Base-by-base conservation (phyloP, 345 rosid genomes). In the Lepidium aucheri region DNA sequence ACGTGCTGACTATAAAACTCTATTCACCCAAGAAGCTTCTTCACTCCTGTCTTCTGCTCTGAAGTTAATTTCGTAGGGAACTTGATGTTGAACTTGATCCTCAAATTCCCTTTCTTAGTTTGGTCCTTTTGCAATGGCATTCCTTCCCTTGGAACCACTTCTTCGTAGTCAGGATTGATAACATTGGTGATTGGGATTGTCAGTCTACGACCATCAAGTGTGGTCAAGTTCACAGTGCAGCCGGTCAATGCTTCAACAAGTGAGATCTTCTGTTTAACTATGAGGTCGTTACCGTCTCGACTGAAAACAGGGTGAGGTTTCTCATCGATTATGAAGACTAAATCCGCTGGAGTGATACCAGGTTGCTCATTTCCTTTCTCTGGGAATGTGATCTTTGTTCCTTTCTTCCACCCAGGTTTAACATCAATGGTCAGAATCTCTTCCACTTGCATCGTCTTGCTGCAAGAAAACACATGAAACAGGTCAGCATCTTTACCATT, bases 71-170 rank as follows among this genome's bases (percentile, higher is more conserved):
- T 77, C 4, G 82, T 50, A 1, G 94, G 94, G 72, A 87, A 87
- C 77, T 58, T 76, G 67, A 87, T 71, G 69, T 81, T 77, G 68
- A 87, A 87, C 55, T 78, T 84, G 73, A 87, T 80, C 73, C 75
- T 75, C 59, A 84, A 76, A 53, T 80, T 81, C 0, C 90, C 88
- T 68, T 43, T 81, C 76, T 67, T 80, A 39, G 58, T 67, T 32
- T 85, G 84, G 32, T 85, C 87, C 68, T 80, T 81, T 36, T 83
- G 84, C 5, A 78, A 60, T 0, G 91, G 91, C 91, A 85, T 83
- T 50, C 88, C 91, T 77, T 85, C 87, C 56, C 60, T 64, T 5
- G 80, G 46, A 6, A 85, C 76, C 38, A 81, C 76, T 35, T 81
- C 78, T 76, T 83, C 88, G 6, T 80, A 80, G 15, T 69, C 82